phyloP scores from a whole-genome alignment of 1,284 basidiomycete species.

The Austroboletus niveus region DNA sequence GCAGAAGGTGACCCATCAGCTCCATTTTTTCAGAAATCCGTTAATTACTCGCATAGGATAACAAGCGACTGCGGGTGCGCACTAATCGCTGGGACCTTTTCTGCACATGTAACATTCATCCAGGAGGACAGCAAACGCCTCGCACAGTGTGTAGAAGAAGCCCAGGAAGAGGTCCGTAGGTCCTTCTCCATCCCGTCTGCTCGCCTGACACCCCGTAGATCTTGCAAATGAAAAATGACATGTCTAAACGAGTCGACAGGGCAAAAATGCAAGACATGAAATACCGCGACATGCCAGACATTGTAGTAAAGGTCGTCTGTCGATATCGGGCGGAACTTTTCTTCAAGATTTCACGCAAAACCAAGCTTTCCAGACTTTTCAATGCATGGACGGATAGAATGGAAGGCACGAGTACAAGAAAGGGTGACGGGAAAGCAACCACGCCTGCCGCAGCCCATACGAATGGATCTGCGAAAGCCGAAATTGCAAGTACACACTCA shows the following conservation, averaged over 20 bases:
- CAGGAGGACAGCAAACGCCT: constrained; percentile 82
- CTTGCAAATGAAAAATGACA: constrained; percentile 71
- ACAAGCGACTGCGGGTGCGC: constrained; percentile 77
- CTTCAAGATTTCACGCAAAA: constrained; percentile 86
- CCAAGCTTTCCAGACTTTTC: constrained; percentile 75
- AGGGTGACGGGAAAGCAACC: constrained; percentile 32
- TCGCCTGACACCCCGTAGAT: constrained; percentile 44
- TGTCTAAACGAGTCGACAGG: constrained; percentile 71
- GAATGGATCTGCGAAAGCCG: constrained; percentile 49
- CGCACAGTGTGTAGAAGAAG: constrained; percentile 74
- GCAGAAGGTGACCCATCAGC: constrained; percentile 60
- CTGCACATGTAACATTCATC: constrained; percentile 19
- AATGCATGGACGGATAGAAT: constrained; percentile 85
- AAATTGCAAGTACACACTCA: constrained; percentile 39
- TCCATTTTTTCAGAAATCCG: background rate
- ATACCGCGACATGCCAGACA: constrained; percentile 76
- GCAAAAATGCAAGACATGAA: constrained; percentile 73
- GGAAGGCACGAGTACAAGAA: constrained; percentile 53
- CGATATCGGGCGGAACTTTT: constrained; percentile 83
- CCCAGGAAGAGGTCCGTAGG: constrained; percentile 67
- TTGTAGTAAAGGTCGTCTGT: constrained; percentile 81
- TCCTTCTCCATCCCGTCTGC: constrained; percentile 2
- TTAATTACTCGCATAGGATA: constrained; percentile 54
- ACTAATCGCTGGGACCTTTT: background rate
- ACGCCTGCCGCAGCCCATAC: constrained; percentile 32